Evolutionary conservation across 2,329 filamentous ascomycete genomes (phyloP).

Genomic region (Tolypocladium tropicale): DNA sequence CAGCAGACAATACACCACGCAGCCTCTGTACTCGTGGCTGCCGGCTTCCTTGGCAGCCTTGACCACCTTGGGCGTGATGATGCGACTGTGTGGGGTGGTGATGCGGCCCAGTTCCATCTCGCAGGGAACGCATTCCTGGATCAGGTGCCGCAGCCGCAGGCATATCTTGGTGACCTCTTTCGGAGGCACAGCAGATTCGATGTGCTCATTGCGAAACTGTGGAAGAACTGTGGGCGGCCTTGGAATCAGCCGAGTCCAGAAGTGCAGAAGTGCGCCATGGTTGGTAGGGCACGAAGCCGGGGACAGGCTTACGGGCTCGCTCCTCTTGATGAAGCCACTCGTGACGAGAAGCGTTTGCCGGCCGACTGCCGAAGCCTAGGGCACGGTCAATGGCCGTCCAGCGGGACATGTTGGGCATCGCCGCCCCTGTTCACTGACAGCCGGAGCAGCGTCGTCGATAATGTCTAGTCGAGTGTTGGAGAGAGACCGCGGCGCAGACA

Average conservation of each 20-base stretch:
- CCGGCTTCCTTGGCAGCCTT: slow-evolving; percentile 75
- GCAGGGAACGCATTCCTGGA: slow-evolving; percentile 83
- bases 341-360: slow-evolving; percentile 11
- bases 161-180: slow-evolving; percentile 82
- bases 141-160: slow-evolving; percentile 78
- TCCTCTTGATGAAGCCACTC: slow-evolving; percentile 32
- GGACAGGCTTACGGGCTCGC: slow-evolving; percentile 28
- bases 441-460: too few species aligned
- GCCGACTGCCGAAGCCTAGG: slow-evolving; percentile 13
- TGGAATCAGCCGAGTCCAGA: background rate
- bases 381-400: slow-evolving; percentile 21
- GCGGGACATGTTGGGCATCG: slow-evolving; percentile 10
- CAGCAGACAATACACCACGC: slow-evolving; percentile 76
- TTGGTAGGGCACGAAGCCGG: background rate
- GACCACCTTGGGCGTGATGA: slow-evolving; percentile 75
- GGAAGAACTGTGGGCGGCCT: slow-evolving; percentile 48
- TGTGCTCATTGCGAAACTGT: slow-evolving; percentile 43
- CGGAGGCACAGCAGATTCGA: slow-evolving; percentile 60
- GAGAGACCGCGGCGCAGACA: background rate
- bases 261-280: background rate
- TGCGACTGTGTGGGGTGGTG: slow-evolving; percentile 69
- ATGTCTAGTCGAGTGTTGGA: background rate
- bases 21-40: slow-evolving; percentile 60
- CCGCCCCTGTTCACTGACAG: background rate
- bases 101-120: slow-evolving; percentile 71